Percentiles rank a stretch among this genome's conserved stretches.
These are phyloP conservation scores for Mediolabrus comicus DNA, from an alignment of 108 stramenopile genomes.

Conservation along the genomic window DNA sequence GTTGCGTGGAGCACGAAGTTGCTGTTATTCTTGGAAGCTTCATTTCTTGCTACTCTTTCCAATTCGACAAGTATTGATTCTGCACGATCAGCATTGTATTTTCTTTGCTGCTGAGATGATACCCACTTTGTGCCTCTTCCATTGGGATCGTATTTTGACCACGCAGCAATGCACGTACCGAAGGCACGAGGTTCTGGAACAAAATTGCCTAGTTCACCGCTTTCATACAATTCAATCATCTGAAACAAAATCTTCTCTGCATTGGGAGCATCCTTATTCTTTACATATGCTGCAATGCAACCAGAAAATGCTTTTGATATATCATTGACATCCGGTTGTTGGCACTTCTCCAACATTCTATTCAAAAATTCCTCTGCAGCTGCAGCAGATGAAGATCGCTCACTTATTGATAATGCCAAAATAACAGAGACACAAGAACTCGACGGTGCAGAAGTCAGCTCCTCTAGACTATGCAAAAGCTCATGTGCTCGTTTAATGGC, in stretches of 20 bases:
- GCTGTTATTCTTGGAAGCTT: constrained; percentile 21
- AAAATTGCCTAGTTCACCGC: constrained; percentile 26
- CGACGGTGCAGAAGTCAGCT: constrained; percentile 14
- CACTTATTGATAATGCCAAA: constrained; percentile 37
- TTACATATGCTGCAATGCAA: constrained; percentile 45
- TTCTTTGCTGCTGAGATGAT: constrained; percentile 13
- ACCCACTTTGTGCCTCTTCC: background rate
- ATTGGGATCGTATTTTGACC: constrained; percentile 21
- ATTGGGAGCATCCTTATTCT: constrained; percentile 39
- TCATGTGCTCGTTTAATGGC: constrained; percentile 38
- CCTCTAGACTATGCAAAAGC: constrained; percentile 21
- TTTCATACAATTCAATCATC: constrained; percentile 44
- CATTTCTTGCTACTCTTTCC: constrained; percentile 25
- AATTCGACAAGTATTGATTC: constrained; percentile 34
- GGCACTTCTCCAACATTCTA: constrained; percentile 18
- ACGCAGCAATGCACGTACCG: constrained; percentile 36
- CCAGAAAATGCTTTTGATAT: constrained; percentile 38
- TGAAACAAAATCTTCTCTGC: constrained; percentile 34
- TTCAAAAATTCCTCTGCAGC: constrained; percentile 34
- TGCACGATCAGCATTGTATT: constrained; percentile 31
- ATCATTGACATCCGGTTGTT: constrained; percentile 17
- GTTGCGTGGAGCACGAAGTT: constrained; percentile 29
- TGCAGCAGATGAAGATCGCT: constrained; percentile 10
- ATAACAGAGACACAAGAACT: constrained; percentile 41
- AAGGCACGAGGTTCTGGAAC: constrained; percentile 40